A percentile compares a stretch with the other conserved stretches of the same genome.
These are phyloP conservation scores for Hanseniaspora mollemarum DNA, from an alignment of 805 yeast species.

Conservation along the genomic window DNA sequence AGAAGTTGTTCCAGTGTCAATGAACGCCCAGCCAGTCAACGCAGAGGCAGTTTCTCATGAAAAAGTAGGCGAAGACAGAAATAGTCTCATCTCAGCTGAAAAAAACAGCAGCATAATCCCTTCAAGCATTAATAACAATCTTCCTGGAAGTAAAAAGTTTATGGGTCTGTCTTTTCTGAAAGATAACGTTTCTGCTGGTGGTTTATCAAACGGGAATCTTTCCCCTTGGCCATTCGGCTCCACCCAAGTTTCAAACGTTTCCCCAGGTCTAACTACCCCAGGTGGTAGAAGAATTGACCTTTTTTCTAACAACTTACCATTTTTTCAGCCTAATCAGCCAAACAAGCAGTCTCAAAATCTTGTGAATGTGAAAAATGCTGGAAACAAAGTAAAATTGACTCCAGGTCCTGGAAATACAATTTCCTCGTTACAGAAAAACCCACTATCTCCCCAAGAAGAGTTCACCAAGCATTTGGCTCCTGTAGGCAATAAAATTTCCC, in stretches of 20 bases:
- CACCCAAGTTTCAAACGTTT: neutral
- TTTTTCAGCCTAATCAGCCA: neutral
- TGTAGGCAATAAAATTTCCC: neutral
- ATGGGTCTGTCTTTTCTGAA: neutral
- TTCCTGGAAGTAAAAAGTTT: neutral
- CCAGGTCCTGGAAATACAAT: neutral
- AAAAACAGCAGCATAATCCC: neutral
- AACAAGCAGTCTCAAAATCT: neutral
- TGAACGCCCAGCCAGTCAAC: no score
- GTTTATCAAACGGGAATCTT: neutral
- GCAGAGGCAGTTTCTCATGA: no score
- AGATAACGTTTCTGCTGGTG: slow-evolving; percentile 8
- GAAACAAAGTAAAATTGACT: slow-evolving; percentile 3
- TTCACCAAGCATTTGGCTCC: slow-evolving; percentile 1
- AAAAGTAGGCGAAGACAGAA: no score
- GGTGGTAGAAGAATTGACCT: slow-evolving; percentile 10
- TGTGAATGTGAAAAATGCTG: neutral
- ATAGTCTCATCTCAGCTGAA: neutral
- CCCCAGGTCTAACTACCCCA: slow-evolving; percentile 12
- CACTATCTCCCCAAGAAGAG: slow-evolving; percentile 6
- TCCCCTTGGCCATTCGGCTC: slow-evolving; percentile 11
- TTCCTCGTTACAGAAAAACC: neutral
- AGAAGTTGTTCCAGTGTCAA: no score
- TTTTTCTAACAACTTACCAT: neutral
- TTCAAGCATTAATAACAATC: slow-evolving; percentile 3